These are phyloP conservation scores for Tolypocladium pustulatum DNA, from an alignment of 2,329 filamentous ascomycete genomes.

Conservation along the genomic window DNA sequence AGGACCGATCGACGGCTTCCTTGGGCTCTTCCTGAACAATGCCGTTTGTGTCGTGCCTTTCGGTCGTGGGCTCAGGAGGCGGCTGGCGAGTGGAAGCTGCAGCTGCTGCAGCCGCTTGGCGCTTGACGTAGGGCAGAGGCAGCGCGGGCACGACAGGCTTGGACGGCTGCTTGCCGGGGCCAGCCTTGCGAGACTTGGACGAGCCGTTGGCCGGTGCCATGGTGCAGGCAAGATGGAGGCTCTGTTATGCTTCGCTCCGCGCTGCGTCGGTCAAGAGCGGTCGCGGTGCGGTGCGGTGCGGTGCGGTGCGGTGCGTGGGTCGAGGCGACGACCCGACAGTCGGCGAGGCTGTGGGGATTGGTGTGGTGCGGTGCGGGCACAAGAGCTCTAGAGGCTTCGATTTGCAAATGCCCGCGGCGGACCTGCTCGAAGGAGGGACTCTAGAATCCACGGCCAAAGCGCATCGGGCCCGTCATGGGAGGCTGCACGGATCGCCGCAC, in stretches of 20 bases:
- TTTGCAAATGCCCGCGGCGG: slow-evolving; percentile 13
- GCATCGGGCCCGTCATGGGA: slow-evolving; percentile 19
- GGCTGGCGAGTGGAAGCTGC: slow-evolving; percentile 10
- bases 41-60: background rate
- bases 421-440: slow-evolving; percentile 7
- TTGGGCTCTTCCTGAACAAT: background rate
- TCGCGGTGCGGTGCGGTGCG: background rate
- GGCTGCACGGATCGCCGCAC: slow-evolving; percentile 11
- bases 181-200: slow-evolving; percentile 19
- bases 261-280: background rate
- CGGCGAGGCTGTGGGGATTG: slow-evolving; percentile 1
- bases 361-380: background rate
- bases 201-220: slow-evolving; percentile 25
- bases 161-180: slow-evolving; percentile 16
- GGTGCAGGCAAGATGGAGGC: slow-evolving; percentile 2
- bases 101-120: slow-evolving; percentile 22
- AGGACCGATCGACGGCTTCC: background rate
- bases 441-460: slow-evolving; percentile 21
- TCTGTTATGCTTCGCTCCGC: background rate
- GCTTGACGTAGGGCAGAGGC: slow-evolving; percentile 27
- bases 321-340: slow-evolving; percentile 2
- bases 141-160: slow-evolving; percentile 27
- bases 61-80: background rate
- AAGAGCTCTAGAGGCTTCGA: slow-evolving; percentile 8
- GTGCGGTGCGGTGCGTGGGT: background rate